Conservation (phyloP, 441 rosid genomes). For the Viola pubescens region DNA sequence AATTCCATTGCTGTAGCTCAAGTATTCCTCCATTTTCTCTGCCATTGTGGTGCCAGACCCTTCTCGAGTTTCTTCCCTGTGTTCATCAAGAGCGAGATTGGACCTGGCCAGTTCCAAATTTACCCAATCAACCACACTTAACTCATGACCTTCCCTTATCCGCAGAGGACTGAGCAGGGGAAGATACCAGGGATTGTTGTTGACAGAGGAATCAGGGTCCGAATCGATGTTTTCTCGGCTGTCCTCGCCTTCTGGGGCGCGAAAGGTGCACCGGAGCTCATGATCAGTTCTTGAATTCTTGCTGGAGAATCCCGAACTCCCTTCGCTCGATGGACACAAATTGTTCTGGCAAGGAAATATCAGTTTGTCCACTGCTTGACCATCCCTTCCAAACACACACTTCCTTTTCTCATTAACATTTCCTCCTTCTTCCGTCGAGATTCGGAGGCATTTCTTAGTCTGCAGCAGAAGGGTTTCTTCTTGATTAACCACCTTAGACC, state of each 20-base stretch:
- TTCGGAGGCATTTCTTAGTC: conserved; percentile 15
- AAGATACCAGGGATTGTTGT: background rate
- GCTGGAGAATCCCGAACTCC: conserved; percentile 18
- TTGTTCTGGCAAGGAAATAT: conserved; percentile 15
- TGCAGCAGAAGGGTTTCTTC: conserved; percentile 26
- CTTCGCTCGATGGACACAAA: conserved; percentile 17
- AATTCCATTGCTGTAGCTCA: conserved; percentile 9
- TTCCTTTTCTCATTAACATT: conserved; percentile 22
- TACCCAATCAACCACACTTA: conserved; percentile 22
- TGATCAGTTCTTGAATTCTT: conserved; percentile 29
- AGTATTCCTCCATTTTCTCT: conserved; percentile 13
- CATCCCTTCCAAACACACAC: conserved; percentile 17
- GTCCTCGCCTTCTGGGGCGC: conserved; percentile 4
- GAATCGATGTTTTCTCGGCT: conserved; percentile 2
- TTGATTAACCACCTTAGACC: conserved; percentile 31
- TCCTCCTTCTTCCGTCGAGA: background rate
- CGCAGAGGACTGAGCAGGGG: background rate
- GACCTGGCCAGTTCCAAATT: conserved; percentile 20
- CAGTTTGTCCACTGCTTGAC: background rate
- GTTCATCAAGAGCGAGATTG: background rate
- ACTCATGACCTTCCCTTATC: background rate
- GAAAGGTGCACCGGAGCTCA: conserved; percentile 14
- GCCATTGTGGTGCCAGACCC: background rate
- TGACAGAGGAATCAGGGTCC: conserved; percentile 14
- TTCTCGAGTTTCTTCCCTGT: conserved; percentile 17